phyloP scores from a whole-genome alignment of 2,329 filamentous ascomycete species.

The Chaetomiaceae sp. region DNA sequence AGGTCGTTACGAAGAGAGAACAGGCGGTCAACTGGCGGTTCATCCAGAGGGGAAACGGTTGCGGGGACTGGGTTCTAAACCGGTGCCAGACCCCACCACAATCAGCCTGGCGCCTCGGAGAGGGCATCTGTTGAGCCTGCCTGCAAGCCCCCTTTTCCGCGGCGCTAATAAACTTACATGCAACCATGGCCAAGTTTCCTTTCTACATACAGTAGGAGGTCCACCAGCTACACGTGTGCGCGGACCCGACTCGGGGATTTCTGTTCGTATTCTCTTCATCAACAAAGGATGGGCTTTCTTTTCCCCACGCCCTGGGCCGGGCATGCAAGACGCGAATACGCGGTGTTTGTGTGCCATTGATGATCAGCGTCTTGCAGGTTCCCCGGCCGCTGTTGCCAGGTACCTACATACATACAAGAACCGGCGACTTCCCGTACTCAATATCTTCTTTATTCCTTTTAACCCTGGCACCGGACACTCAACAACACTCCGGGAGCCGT shows the following conservation, averaged over 20 bases:
- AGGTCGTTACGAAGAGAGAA: no score
- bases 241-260: neutral
- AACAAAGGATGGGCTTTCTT: neutral
- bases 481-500: neutral
- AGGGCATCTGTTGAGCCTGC: conserved; percentile 2
- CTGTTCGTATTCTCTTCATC: conserved; percentile 11
- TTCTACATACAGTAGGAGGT: no score
- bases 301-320: conserved; percentile 1
- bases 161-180: no score
- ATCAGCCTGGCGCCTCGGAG: no score
- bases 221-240: neutral
- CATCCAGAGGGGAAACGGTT: conserved; percentile 11
- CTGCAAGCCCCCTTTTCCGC: conserved; percentile 7
- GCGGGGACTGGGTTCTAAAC: no score
- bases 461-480: neutral
- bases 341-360: neutral
- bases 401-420: neutral
- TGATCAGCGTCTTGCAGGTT: conserved; percentile 1
- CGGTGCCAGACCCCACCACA: no score
- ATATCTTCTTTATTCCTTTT: neutral
- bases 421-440: neutral
- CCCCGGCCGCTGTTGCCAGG: neutral
- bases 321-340: conserved; percentile 3
- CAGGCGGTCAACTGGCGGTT: neutral
- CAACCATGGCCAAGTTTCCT: no score